Conservation (phyloP, 192 early-diverging fungal genomes). For the Mortierella alpina region DNA sequence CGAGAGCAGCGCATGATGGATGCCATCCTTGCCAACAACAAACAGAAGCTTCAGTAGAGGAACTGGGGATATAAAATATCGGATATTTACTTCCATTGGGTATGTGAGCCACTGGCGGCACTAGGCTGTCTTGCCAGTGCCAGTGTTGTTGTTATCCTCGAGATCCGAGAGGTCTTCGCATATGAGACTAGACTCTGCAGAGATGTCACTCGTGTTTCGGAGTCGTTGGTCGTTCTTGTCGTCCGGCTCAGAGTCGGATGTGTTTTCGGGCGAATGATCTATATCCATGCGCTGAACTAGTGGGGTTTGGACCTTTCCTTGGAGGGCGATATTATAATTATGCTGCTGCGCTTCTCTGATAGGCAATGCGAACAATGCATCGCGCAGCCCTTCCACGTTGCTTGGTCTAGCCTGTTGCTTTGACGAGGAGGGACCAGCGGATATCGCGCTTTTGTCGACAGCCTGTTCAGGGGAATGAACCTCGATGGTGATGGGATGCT, state of each 20-base stretch:
- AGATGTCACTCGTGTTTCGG: slow-evolving; percentile 18
- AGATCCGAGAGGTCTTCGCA: slow-evolving; percentile 36
- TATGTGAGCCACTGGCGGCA: neutral
- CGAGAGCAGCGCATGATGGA: slow-evolving; percentile 12
- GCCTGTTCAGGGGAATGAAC: neutral
- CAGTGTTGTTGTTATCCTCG: neutral
- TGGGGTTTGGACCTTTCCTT: too few species aligned
- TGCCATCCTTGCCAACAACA: slow-evolving; percentile 2
- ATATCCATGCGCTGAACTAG: neutral
- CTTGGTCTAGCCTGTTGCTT: neutral
- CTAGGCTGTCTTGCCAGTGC: neutral
- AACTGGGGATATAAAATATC: neutral
- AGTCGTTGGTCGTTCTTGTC: neutral
- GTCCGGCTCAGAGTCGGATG: slow-evolving; percentile 38
- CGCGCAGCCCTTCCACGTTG: too few species aligned
- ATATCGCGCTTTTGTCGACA: neutral
- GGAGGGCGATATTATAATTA: too few species aligned
- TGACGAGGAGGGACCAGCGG: neutral
- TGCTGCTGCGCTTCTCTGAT: too few species aligned
- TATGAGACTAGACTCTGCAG: slow-evolving; percentile 36
- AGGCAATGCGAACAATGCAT: too few species aligned
- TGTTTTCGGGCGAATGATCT: slow-evolving; percentile 5
- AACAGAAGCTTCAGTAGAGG: neutral
- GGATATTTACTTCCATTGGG: slow-evolving; percentile 4
- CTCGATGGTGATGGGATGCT: neutral